These are phyloP conservation scores for Omphalotus olearius DNA, from an alignment of 1,284 basidiomycete genomes.

Conservation along the genomic window DNA sequence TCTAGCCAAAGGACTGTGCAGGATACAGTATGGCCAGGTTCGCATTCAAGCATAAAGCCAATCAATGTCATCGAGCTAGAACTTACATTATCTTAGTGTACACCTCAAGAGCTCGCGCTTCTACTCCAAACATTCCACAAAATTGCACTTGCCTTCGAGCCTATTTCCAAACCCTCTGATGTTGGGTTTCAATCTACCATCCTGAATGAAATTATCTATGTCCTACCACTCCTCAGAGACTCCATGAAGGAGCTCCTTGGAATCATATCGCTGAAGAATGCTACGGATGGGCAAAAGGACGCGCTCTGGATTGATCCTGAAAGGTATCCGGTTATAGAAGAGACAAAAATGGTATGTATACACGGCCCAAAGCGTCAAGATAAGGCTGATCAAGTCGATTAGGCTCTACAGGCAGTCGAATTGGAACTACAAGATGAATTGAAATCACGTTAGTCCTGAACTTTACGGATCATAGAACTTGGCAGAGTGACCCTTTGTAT, in stretches of 20 bases:
- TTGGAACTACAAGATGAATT: slow-evolving; percentile 77
- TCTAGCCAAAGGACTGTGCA: slow-evolving; percentile 82
- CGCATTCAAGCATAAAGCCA: slow-evolving; percentile 14
- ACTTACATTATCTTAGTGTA: slow-evolving; percentile 51
- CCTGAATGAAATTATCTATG: slow-evolving; percentile 68
- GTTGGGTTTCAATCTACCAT: slow-evolving; percentile 61
- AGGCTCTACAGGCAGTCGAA: slow-evolving; percentile 63
- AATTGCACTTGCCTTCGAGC: slow-evolving; percentile 65
- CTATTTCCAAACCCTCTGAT: slow-evolving; percentile 36
- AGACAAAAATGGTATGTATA: slow-evolving; percentile 36
- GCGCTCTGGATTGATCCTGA: slow-evolving; percentile 73
- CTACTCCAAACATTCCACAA: slow-evolving; percentile 77
- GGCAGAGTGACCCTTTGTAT: not conserved
- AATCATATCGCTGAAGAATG: slow-evolving; percentile 60
- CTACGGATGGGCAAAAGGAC: slow-evolving; percentile 68
- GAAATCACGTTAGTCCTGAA: slow-evolving; percentile 46
- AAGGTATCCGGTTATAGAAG: slow-evolving; percentile 65
- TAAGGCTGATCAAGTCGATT: not conserved
- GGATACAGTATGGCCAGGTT: slow-evolving; percentile 89
- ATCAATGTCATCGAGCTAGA: not conserved
- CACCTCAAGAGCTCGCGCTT: slow-evolving; percentile 78
- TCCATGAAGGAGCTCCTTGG: slow-evolving; percentile 55
- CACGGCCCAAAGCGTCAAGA: not conserved
- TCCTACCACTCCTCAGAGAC: slow-evolving; percentile 63
- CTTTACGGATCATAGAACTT: not conserved